Conservation (phyloP, 75 land plant genomes). For the Cunninghamia lanceolata region DNA sequence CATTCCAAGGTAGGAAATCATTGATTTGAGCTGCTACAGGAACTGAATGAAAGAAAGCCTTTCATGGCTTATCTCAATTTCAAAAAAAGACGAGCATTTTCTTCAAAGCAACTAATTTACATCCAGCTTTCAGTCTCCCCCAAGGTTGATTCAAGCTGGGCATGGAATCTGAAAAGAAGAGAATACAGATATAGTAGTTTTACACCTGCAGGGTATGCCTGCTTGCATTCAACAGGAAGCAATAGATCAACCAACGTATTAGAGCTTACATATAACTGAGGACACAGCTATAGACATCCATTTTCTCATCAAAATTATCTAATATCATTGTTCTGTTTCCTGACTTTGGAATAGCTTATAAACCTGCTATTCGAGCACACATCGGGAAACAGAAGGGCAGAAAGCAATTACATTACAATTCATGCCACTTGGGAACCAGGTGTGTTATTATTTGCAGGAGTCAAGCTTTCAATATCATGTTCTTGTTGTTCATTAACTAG, state of each 20-base stretch:
- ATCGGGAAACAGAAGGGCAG: background rate
- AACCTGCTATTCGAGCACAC: background rate
- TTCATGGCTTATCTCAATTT: background rate
- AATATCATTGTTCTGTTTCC: background rate
- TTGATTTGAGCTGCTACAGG: background rate
- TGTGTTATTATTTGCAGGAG: background rate
- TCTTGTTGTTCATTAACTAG: background rate
- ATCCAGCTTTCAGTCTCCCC: background rate
- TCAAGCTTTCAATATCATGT: constrained; percentile 12
- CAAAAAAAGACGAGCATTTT: background rate
- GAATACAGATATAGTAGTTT: background rate
- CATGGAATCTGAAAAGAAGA: background rate
- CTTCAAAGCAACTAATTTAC: background rate
- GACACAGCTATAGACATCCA: background rate
- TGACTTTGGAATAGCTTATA: background rate
- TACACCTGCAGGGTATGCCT: background rate
- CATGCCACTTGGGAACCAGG: background rate
- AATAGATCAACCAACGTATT: background rate
- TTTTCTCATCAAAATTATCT: background rate
- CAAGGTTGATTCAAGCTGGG: background rate
- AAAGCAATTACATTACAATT: background rate
- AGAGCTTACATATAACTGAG: background rate
- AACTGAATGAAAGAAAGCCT: background rate
- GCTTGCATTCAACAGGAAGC: background rate
- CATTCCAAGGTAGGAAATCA: background rate